Percentiles rank a stretch among this genome's conserved stretches.
phyloP scores from a whole-genome alignment of 495 filamentous ascomycete species.

The Xylaria nigripes region DNA sequence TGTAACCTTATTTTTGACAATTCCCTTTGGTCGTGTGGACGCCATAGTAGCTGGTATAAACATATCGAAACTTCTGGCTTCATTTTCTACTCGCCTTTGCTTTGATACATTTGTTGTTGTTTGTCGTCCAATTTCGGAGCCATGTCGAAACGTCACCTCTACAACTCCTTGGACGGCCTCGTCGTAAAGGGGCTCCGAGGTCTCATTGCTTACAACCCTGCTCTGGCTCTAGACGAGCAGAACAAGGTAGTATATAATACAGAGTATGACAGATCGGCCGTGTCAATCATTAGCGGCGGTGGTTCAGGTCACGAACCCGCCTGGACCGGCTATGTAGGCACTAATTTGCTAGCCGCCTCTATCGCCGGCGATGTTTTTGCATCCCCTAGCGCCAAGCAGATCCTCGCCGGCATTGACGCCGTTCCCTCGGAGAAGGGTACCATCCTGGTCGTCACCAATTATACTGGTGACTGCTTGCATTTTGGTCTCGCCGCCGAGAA shows the following conservation, averaged over 20 bases:
- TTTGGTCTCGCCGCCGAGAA: conserved; percentile 57
- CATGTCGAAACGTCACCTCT: conserved; percentile 44
- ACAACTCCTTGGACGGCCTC: conserved; percentile 40
- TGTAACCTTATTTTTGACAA: neutral
- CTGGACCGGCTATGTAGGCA: conserved; percentile 56
- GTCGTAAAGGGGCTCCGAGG: conserved; percentile 49
- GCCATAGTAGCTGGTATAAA: too few relatives aligned
- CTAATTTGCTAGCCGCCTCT: conserved; percentile 51
- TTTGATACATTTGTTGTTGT: neutral
- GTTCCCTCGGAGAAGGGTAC: conserved; percentile 50
- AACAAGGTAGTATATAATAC: conserved; percentile 52
- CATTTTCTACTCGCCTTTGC: neutral
- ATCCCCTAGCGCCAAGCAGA: conserved; percentile 53
- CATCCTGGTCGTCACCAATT: conserved; percentile 58
- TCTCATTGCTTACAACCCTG: conserved; percentile 48
- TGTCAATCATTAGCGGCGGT: conserved; percentile 53
- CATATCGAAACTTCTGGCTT: too few relatives aligned
- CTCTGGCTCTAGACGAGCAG: conserved; percentile 46
- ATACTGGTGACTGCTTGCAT: conserved; percentile 58
- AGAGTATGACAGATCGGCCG: conserved; percentile 40
- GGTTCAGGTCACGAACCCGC: conserved; percentile 57
- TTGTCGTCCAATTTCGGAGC: neutral
- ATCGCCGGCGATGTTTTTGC: conserved; percentile 57
- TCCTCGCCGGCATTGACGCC: conserved; percentile 48
- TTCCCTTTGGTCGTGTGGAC: too few relatives aligned